Evolutionary conservation across 768 basidiomycete genomes (phyloP).

Genomic region (Lactarius akahatsu): DNA sequence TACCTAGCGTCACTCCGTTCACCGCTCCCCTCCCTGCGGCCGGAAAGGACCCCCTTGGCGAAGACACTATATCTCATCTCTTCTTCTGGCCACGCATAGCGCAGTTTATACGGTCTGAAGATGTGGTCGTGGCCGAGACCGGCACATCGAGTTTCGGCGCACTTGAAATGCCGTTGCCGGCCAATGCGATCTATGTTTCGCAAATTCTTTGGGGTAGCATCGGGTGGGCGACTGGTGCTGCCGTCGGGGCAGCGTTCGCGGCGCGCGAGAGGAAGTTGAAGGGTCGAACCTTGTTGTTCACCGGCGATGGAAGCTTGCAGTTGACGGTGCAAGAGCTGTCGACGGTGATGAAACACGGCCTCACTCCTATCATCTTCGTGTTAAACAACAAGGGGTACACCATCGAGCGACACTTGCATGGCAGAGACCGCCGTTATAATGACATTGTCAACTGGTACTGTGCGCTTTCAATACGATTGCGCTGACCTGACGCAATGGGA

Average conservation of each 20-base stretch:
- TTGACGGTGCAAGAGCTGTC: conserved; percentile 81
- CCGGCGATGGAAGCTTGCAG: conserved; percentile 85
- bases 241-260: conserved; percentile 79
- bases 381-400: conserved; percentile 83
- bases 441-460: conserved; percentile 75
- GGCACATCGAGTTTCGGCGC: conserved; percentile 88
- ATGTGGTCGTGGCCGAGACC: conserved; percentile 86
- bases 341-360: conserved; percentile 69
- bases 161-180: conserved; percentile 74
- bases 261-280: conserved; percentile 57
- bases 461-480: neutral
- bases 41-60: conserved; percentile 39
- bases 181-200: conserved; percentile 59
- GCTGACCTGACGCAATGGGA: conserved; percentile 1
- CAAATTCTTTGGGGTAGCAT: conserved; percentile 93
- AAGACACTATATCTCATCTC: conserved; percentile 63
- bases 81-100: conserved; percentile 84
- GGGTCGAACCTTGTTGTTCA: conserved; percentile 75
- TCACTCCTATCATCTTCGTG: conserved; percentile 83
- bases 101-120: conserved; percentile 65
- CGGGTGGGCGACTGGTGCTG: conserved; percentile 82
- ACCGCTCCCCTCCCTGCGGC: conserved; percentile 42
- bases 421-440: conserved; percentile 73
- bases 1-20: conserved; percentile 48
- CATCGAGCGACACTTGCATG: conserved; percentile 80